A percentile compares a stretch with the other conserved stretches of the same genome.
Evolutionary conservation across 1,284 basidiomycete genomes (phyloP).

Genomic region (Tremellales sp.): DNA sequence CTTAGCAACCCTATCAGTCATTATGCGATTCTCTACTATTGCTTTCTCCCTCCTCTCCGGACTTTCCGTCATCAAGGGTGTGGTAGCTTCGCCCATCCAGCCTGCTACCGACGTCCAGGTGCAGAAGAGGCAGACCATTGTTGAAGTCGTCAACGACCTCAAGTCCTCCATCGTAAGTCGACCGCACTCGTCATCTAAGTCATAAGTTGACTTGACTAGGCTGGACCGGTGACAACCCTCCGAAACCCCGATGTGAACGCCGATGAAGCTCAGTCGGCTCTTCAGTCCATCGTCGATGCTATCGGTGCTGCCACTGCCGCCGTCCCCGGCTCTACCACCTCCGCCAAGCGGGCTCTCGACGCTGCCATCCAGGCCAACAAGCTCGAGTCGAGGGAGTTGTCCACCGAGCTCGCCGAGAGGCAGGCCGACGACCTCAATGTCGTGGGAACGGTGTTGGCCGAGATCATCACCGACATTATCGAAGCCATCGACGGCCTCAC

Average conservation of each 20-base stretch:
- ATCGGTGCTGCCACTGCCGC: constrained; percentile 5
- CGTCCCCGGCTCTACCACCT: not conserved
- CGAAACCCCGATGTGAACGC: constrained; percentile 5
- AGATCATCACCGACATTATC: constrained; percentile 16
- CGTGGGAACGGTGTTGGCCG: constrained; percentile 13
- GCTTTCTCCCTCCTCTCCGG: constrained; percentile 13
- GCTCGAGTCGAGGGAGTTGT: not conserved
- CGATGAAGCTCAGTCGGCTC: constrained; percentile 2
- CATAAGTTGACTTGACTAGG: constrained; percentile 1
- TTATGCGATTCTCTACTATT: constrained; percentile 11
- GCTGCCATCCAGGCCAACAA: not conserved
- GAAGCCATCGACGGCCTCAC: constrained; percentile 13
- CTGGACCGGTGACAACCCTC: constrained; percentile 7
- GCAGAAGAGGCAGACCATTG: constrained; percentile 1
- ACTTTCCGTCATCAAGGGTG: not conserved
- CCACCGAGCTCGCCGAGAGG: constrained; percentile 5
- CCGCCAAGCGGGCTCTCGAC: constrained; percentile 1
- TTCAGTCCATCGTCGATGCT: constrained; percentile 5
- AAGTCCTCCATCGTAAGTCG: constrained; percentile 10
- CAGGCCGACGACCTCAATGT: constrained; percentile 8
- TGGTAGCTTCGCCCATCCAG: constrained; percentile 5
- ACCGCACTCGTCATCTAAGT: not conserved
- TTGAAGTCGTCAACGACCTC: constrained; percentile 6
- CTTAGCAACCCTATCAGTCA: not conserved
- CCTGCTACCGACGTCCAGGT: not conserved